Evolutionary conservation across 164 flowering plant species (phyloP).

Genomic region (Piper longum): DNA sequence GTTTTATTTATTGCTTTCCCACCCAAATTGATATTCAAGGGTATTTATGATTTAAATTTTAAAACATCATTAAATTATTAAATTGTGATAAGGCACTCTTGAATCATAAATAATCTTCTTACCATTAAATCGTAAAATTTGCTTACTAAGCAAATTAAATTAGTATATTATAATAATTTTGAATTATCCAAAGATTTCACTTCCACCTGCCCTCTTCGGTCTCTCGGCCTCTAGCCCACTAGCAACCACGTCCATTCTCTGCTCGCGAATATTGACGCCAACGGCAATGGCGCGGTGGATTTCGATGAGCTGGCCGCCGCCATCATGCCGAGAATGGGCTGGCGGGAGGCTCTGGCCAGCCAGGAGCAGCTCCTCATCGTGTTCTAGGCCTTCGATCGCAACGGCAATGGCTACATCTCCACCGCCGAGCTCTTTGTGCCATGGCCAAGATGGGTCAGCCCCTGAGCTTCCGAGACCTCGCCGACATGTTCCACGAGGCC

Average conservation of each 20-base stretch:
- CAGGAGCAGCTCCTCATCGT: slow-evolving; percentile 61
- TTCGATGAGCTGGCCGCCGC: slow-evolving; percentile 56
- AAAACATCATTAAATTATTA: too few species aligned
- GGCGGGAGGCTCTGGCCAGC: slow-evolving; percentile 31
- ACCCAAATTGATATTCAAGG: too few species aligned
- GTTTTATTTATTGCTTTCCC: too few species aligned
- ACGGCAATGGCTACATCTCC: slow-evolving; percentile 78
- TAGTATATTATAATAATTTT: too few species aligned
- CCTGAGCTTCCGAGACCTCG: slow-evolving; percentile 46
- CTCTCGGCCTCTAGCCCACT: slow-evolving; percentile 62
- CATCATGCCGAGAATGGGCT: slow-evolving; percentile 40
- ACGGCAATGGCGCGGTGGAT: slow-evolving; percentile 62
- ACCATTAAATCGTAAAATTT: too few species aligned
- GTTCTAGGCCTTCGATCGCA: slow-evolving; percentile 56
- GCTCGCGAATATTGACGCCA: slow-evolving; percentile 46
- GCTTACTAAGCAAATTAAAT: too few species aligned
- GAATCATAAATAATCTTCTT: too few species aligned
- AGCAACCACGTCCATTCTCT: slow-evolving; percentile 60
- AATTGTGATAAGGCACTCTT: too few species aligned
- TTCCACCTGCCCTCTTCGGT: slow-evolving; percentile 81
- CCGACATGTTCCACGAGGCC: slow-evolving; percentile 69
- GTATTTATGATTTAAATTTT: too few species aligned
- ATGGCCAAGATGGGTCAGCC: slow-evolving; percentile 93
- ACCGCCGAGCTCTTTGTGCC: slow-evolving; percentile 66
- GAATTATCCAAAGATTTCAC: too few species aligned